Evolutionary conservation across 176 grass and related monocot species (phyloP).

Genomic region (Oryza longistaminata): DNA sequence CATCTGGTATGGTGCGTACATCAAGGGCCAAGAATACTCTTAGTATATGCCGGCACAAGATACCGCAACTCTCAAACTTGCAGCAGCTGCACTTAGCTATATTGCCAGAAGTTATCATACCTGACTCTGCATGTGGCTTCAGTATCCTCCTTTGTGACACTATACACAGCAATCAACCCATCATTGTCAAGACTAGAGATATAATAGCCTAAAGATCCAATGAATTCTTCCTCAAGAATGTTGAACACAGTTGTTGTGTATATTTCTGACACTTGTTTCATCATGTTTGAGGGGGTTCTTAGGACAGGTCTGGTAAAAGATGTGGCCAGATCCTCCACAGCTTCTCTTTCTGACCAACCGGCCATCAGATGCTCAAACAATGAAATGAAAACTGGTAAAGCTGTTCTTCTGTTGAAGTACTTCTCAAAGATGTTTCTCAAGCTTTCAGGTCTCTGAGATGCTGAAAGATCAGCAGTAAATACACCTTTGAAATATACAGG

Average conservation of each 20-base stretch:
- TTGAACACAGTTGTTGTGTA: constrained; percentile 57
- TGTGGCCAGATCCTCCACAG: constrained; percentile 67
- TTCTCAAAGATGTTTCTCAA: constrained; percentile 54
- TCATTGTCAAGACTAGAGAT: constrained; percentile 53
- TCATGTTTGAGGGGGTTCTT: constrained; percentile 57
- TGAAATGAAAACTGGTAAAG: constrained; percentile 59
- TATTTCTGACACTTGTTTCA: constrained; percentile 52
- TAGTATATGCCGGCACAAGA: constrained; percentile 63
- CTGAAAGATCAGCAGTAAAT: constrained; percentile 59
- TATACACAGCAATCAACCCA: constrained; percentile 46
- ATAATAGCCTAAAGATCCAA: constrained; percentile 57
- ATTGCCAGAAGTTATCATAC: constrained; percentile 47
- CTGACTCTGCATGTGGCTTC: constrained; percentile 38
- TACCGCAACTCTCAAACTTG: constrained; percentile 60
- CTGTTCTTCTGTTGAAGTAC: constrained; percentile 54
- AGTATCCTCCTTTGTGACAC: constrained; percentile 46
- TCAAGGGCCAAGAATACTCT: constrained; percentile 65
- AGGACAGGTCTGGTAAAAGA: constrained; percentile 64
- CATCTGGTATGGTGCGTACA: constrained; percentile 54
- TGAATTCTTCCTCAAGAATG: constrained; percentile 63
- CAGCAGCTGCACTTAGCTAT: constrained; percentile 59
- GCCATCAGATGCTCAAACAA: constrained; percentile 69
- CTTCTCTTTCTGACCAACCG: constrained; percentile 62
- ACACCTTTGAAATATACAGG: constrained; percentile 53
- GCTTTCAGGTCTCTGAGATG: constrained; percentile 50